Evolutionary conservation across 2,329 filamentous ascomycete species (phyloP), one percentile per base, ranked within the genome.

Genomic region (Cladosporium sphaerospermum): DNA sequence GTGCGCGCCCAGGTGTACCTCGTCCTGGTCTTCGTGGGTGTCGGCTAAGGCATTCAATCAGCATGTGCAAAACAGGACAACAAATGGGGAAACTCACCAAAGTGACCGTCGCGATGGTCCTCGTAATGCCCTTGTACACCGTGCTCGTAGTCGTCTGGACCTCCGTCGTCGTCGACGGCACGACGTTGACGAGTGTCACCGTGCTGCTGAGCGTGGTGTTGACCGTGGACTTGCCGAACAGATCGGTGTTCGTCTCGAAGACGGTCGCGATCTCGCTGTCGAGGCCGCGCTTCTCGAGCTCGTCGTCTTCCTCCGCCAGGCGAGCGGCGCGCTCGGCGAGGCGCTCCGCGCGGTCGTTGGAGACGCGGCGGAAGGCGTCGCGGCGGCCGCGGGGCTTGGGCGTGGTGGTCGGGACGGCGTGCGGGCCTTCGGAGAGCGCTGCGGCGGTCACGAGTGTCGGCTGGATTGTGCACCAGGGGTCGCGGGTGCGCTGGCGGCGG

Each of bases 221-320:
- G 46, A 60, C 70, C 34, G 66, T 46, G 8, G 56, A 47, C 3
- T 64, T 67, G 3, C 45, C 23, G 48, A 60, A 71, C 36, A 66
- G 45, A 6, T 56, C 47, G 4, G 67, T 67, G 46, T 68, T 59
- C 10, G 61, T 60, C 10, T 60, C 67, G 4, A 67, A 70, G 37
- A 69, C 53, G 6, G 64, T 63, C 11, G 67, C 58, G 9, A 64
- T 65, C 40, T 65, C 61, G 32, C 59, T 56, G 44, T 71, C 69
- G 8, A 13, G 64, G 61, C 63, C 66, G 42, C 69, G 65, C 45
- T 57, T 62, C n/a, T 61, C 56, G 13, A 63, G 42, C 28, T 34
- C 45, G 9, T 36, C 42, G 19, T 44, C 47, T 9, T 31, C 47
- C 6, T 31, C 47, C 9, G 57, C 62, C 16, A 68, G 49, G 32